These are phyloP conservation scores for Eucalyptus curtisii DNA, from an alignment of 345 rosid genomes.

Conservation along the genomic window DNA sequence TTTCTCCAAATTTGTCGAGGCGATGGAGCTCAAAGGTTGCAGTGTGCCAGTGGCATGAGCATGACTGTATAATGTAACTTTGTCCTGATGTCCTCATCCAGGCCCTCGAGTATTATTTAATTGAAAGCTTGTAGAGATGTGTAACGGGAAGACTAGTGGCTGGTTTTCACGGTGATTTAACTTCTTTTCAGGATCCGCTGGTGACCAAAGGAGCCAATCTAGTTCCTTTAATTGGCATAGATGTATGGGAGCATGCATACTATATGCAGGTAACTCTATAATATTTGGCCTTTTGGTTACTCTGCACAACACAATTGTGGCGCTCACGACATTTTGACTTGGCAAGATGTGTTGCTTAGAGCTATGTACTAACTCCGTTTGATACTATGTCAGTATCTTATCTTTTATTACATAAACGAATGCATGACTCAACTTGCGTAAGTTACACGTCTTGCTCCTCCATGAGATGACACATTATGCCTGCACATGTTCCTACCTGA, in stretches of 20 bases:
- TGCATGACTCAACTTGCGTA: background rate
- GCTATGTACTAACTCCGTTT: background rate
- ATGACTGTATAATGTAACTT: background rate
- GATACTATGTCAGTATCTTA: background rate
- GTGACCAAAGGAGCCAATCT: constrained; percentile 68
- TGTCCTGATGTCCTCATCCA: background rate
- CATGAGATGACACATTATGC: background rate
- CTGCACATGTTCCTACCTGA: background rate
- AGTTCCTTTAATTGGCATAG: constrained; percentile 83
- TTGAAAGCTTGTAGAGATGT: background rate
- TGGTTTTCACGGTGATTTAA: background rate
- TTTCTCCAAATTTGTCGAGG: background rate
- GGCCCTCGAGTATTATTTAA: background rate
- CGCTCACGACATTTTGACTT: background rate
- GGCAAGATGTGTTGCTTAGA: background rate
- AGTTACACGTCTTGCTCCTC: background rate
- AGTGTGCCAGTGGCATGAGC: background rate
- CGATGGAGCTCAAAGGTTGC: background rate
- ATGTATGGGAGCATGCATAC: constrained; percentile 99
- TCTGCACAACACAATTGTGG: background rate
- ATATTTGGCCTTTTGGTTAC: background rate
- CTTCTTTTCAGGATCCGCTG: constrained; percentile 59
- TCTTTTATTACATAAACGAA: background rate
- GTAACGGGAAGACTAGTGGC: background rate
- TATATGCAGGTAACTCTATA: constrained; percentile 64